A percentile compares a stretch with the other conserved stretches of the same genome.
These are phyloP conservation scores for Populus euphratica DNA, from an alignment of 345 rosid genomes.

Conservation along the genomic window DNA sequence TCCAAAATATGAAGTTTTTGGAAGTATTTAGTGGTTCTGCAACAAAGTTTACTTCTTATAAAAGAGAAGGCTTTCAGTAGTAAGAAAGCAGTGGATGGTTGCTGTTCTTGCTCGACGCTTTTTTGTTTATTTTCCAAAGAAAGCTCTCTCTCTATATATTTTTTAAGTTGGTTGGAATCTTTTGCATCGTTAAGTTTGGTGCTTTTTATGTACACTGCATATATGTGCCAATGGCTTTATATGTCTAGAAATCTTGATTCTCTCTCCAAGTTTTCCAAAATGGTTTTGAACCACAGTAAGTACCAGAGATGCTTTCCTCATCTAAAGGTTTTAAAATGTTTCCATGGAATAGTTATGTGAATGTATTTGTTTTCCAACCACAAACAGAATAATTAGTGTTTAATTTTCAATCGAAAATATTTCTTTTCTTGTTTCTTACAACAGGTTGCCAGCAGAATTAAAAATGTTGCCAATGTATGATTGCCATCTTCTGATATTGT, in stretches of 20 bases:
- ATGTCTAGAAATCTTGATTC: neutral
- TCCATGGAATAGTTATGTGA: neutral
- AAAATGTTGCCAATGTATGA: neutral
- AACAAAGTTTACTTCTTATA: neutral
- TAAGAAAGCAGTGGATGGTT: neutral
- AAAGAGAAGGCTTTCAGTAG: neutral
- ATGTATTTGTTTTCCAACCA: neutral
- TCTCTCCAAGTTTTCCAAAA: neutral
- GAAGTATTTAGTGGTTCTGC: neutral
- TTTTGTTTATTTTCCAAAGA: neutral
- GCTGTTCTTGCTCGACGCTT: neutral
- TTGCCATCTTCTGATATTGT: slow-evolving; percentile 21
- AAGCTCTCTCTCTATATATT: neutral
- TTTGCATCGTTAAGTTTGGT: neutral
- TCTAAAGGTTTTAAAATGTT: neutral
- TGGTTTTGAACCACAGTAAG: neutral
- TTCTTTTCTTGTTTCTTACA: neutral
- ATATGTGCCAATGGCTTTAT: neutral
- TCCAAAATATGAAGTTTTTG: neutral
- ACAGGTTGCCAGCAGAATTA: neutral
- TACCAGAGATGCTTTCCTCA: neutral
- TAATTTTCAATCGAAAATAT: too few species aligned
- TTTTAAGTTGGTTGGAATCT: neutral
- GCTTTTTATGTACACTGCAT: neutral
- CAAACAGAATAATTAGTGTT: neutral